Evolutionary conservation across 768 basidiomycete species (phyloP), one percentile per base, ranked within the genome.

Genomic region (Gyrodon lividus): DNA sequence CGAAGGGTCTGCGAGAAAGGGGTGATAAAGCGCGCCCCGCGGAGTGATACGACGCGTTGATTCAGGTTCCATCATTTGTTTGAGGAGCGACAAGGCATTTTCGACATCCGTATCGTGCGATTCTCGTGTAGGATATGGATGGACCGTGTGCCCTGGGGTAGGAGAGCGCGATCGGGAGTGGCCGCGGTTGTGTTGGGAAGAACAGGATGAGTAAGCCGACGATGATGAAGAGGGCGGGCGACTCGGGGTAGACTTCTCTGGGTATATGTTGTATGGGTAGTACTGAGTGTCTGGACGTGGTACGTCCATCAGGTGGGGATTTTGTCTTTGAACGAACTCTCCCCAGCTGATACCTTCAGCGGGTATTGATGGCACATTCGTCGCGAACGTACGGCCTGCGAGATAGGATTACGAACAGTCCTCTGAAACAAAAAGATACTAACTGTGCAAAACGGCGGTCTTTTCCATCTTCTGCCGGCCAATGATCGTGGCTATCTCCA

Each of bases 401-500:
- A 39, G 31, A 44, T 24, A 49, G 19, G 4, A 38, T 57, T 52
- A 55, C 22, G 40, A 17, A 45, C 12, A 26, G 41, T 46, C 43
- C 35, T 20, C 30, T 19, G 9, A 31, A 38, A 50, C 34, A 8
- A 28, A 40, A 23, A 16, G 10, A 24, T 35, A 75, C 86, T 57
- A 65, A 98, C 96, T 92, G 66, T 99, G 97, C 38, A 98, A 65
- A 17, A 87, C 81, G 0, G 95, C 96, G 33, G 84, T 79, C 62
- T 80, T 85, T 64, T 96, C 96, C 80, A 97, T 91, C 46, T 79
- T 79, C 56, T 77, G 79, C 55, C 81, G 80, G 7, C 97, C 97
- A 55, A 97, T 82, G 39, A 99, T 86, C 10, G 83, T 75, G 14
- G 92, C 87, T 48, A 98, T 87, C 70, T 99, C 97, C 86, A 98